phyloP scores from a whole-genome alignment of 345 rosid genomes.

The Aquilaria sinensis region DNA sequence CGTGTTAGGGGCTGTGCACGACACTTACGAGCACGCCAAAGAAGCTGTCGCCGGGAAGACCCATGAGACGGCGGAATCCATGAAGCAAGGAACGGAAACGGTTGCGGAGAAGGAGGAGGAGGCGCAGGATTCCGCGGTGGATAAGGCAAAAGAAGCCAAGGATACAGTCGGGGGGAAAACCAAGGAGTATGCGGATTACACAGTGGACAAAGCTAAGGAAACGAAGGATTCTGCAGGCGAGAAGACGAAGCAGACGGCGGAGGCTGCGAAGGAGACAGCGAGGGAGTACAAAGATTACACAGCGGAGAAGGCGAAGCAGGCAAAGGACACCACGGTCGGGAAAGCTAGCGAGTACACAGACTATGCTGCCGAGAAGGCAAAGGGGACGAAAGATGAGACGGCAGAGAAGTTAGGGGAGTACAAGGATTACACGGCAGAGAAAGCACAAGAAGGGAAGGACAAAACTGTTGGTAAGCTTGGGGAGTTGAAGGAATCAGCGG shows the following conservation, averaged over 20 bases:
- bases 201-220: constrained; percentile 23
- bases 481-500: constrained; percentile 42
- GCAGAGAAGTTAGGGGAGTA: constrained; percentile 18
- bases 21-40: constrained; percentile 50
- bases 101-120: constrained; percentile 15
- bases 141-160: constrained; percentile 15
- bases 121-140: constrained; percentile 10
- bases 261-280: constrained; percentile 14
- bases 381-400: constrained; percentile 8
- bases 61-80: constrained; percentile 19
- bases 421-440: constrained; percentile 21
- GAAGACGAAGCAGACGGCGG: constrained; percentile 7
- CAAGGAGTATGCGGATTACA: constrained; percentile 7
- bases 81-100: constrained; percentile 18
- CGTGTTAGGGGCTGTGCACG: constrained; percentile 46
- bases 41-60: constrained; percentile 54
- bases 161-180: constrained; percentile 8
- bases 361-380: constrained; percentile 9
- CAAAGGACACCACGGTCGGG: constrained; percentile 19
- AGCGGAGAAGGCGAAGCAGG: constrained; percentile 18
- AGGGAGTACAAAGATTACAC: constrained; percentile 19
- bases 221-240: constrained; percentile 17
- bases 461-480: constrained; percentile 26
- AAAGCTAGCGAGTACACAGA: constrained; percentile 20
- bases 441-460: constrained; percentile 31